phyloP scores from a whole-genome alignment of 192 early-diverging fungal species.

The Umbelopsis sp. region DNA sequence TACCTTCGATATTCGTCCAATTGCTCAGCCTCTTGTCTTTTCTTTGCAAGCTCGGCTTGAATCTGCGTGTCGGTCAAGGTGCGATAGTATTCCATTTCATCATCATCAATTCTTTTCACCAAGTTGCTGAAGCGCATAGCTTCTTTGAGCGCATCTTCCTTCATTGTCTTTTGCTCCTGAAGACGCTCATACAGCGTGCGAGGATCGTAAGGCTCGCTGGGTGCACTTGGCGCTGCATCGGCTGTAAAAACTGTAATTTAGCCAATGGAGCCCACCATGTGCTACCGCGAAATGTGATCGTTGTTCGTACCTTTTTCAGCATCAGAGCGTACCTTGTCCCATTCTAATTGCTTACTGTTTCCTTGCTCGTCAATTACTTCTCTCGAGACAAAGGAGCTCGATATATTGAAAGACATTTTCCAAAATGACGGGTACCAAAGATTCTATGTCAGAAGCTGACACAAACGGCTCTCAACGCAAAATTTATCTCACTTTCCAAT shows the following conservation, averaged over 20 bases:
- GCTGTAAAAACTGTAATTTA: not conserved
- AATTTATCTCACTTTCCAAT: not conserved
- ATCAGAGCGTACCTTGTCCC: slow-evolving; percentile 17
- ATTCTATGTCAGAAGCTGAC: not conserved
- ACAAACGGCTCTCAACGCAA: not conserved
- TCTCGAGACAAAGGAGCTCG: slow-evolving; percentile 37
- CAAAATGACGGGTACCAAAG: not conserved
- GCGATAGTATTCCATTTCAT: slow-evolving; percentile 71
- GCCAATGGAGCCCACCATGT: not conserved
- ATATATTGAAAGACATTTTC: slow-evolving; percentile 33
- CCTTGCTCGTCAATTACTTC: slow-evolving; percentile 26
- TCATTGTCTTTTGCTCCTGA: slow-evolving; percentile 67
- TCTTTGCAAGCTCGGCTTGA: slow-evolving; percentile 44
- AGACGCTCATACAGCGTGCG: slow-evolving; percentile 77
- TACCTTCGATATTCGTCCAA: slow-evolving; percentile 56
- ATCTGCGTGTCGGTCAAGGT: slow-evolving; percentile 55
- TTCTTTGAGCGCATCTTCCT: slow-evolving; percentile 66
- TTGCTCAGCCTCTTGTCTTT: slow-evolving; percentile 46
- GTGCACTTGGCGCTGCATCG: slow-evolving; percentile 12
- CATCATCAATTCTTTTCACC: slow-evolving; percentile 67
- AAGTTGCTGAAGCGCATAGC: slow-evolving; percentile 61
- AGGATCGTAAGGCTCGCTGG: slow-evolving; percentile 58
- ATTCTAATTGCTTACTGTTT: slow-evolving; percentile 22
- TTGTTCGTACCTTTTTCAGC: not conserved
- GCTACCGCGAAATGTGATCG: not conserved